Evolutionary conservation across 495 filamentous ascomycete species (phyloP).

Genomic region (Emericellopsis terricola): DNA sequence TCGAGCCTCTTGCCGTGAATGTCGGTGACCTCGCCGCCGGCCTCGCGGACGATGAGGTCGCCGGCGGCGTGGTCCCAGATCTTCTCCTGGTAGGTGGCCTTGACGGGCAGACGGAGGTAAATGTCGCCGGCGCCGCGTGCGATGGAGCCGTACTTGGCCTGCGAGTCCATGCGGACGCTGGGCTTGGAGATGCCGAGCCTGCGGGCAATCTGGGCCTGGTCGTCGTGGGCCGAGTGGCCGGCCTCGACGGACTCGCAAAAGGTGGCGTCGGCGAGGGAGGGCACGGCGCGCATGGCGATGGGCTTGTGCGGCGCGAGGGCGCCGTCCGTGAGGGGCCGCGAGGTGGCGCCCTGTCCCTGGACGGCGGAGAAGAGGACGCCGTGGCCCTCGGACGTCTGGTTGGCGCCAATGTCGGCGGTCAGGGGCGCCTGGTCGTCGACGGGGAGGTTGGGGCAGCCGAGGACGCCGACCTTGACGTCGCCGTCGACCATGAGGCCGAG

Average conservation of each 20-base stretch:
- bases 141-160: conserved; percentile 93
- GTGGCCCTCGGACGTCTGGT: conserved; percentile 48
- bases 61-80: conserved; percentile 99
- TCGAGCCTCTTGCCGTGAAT: conserved; percentile 62
- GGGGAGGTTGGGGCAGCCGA: conserved; percentile 89
- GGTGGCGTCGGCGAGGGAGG: conserved; percentile 50
- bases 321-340: conserved; percentile 46
- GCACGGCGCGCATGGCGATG: conserved; percentile 63
- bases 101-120: conserved; percentile 73
- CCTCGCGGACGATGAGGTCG: conserved; percentile 83
- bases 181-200: conserved; percentile 70
- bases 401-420: conserved; percentile 42
- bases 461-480: conserved; percentile 83
- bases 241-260: conserved; percentile 95
- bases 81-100: conserved; percentile 86
- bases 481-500: conserved; percentile 83
- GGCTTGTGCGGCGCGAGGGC: conserved; percentile 37
- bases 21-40: conserved; percentile 83
- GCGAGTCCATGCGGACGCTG: conserved; percentile 86
- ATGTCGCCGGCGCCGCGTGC: conserved; percentile 91
- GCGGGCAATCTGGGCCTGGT: conserved; percentile 68
- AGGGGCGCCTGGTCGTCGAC: conserved; percentile 57
- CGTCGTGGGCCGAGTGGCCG: conserved; percentile 72
- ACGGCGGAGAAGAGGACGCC: conserved; percentile 79
- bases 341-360: conserved; percentile 54